Conservation (phyloP, 2,329 filamentous ascomycete species). For the Diaporthe sp. region DNA sequence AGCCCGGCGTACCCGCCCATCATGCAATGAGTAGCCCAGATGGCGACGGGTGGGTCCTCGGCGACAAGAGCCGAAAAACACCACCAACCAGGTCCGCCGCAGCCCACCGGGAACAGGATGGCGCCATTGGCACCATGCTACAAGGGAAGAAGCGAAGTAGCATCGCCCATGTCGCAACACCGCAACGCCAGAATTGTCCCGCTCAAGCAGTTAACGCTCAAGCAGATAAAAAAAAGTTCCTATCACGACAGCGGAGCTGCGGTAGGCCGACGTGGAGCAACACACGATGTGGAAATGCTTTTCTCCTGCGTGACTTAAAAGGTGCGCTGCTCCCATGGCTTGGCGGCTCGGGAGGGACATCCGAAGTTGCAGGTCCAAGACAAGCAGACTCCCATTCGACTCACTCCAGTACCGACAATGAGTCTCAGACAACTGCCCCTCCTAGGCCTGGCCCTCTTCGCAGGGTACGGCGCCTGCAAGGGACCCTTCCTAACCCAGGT, state of each 20-base stretch:
- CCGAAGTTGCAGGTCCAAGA: background rate
- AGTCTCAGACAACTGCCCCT: background rate
- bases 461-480: background rate
- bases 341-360: background rate
- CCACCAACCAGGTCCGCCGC: background rate
- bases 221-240: background rate
- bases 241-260: background rate
- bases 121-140: constrained; percentile 26
- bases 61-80: background rate
- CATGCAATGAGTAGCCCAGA: constrained; percentile 8
- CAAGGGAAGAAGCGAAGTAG: constrained; percentile 3
- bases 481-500: constrained; percentile 43
- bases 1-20: background rate
- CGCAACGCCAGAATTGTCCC: background rate
- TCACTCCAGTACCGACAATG: background rate
- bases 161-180: constrained; percentile 7
- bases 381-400: background rate
- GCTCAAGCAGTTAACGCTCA: background rate
- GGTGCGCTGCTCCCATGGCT: background rate
- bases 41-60: constrained; percentile 24
- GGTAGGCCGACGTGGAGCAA: background rate
- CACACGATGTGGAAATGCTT: constrained; percentile 18
- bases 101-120: constrained; percentile 11
- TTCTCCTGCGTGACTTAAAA: background rate
- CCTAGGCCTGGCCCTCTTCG: background rate